These are phyloP conservation scores for Stephania yunnanensis DNA, from an alignment of 164 flowering plant species.

Conservation along the genomic window DNA sequence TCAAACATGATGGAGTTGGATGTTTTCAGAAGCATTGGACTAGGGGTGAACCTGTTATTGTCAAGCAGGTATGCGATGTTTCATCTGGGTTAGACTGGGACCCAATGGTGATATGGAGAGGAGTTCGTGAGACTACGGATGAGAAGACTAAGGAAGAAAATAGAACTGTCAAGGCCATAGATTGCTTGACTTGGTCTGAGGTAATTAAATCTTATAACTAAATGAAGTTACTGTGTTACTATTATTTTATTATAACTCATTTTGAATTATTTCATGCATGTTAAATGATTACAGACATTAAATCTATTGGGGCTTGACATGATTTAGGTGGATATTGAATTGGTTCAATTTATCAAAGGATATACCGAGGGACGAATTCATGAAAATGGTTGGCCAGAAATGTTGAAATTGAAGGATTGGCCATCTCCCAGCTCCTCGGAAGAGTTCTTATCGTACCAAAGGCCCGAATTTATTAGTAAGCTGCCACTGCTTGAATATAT, in stretches of 20 bases:
- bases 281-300: neutral
- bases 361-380: slow-evolving; percentile 66
- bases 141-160: slow-evolving; percentile 55
- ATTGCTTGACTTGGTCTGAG: slow-evolving; percentile 76
- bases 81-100: slow-evolving; percentile 64
- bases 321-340: slow-evolving; percentile 71
- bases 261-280: neutral
- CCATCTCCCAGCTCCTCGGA: slow-evolving; percentile 83
- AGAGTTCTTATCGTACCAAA: slow-evolving; percentile 78
- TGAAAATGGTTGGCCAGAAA: slow-evolving; percentile 60
- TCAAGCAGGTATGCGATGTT: slow-evolving; percentile 55
- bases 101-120: slow-evolving; percentile 72
- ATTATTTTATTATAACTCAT: neutral
- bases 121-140: slow-evolving; percentile 57
- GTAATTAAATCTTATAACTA: slow-evolving; percentile 26
- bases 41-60: slow-evolving; percentile 70
- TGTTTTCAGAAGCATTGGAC: slow-evolving; percentile 75
- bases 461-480: slow-evolving; percentile 80
- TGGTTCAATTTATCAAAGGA: slow-evolving; percentile 74
- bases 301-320: slow-evolving; percentile 10
- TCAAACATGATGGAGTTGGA: slow-evolving; percentile 48
- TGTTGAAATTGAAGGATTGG: slow-evolving; percentile 88
- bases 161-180: slow-evolving; percentile 64
- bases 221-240: neutral
- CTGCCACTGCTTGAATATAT: slow-evolving; percentile 84